Conservation (phyloP, 129 eudicot genomes). For the Helianthus tuberosus region DNA sequence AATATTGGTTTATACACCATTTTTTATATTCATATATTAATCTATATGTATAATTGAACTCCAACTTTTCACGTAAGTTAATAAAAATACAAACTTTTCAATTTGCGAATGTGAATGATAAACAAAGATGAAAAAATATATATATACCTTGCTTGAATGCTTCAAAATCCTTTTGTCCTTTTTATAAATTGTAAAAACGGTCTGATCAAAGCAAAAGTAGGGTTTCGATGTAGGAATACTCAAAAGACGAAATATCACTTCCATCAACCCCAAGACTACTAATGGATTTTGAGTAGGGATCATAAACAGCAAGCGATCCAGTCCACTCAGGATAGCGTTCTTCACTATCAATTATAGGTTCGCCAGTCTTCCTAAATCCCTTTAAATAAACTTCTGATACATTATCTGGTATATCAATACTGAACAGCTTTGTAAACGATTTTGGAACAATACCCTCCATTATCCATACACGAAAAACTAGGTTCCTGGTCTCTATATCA, state of each 20-base stretch:
- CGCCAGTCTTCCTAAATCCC: conserved; percentile 39
- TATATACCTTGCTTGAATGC: too few relatives aligned
- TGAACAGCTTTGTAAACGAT: conserved; percentile 24
- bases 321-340: background rate
- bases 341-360: background rate
- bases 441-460: conserved; percentile 42
- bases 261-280: background rate
- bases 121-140: too few relatives aligned
- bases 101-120: too few relatives aligned
- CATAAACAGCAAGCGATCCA: background rate
- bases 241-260: background rate
- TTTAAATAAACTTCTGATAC: background rate
- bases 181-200: too few relatives aligned
- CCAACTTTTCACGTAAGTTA: too few relatives aligned
- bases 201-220: conserved; percentile 17
- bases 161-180: too few relatives aligned
- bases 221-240: background rate
- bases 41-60: too few relatives aligned
- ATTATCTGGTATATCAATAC: conserved; percentile 3
- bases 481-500: too few relatives aligned
- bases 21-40: too few relatives aligned
- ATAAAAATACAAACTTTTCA: too few relatives aligned
- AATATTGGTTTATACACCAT: too few relatives aligned
- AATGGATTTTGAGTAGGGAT: background rate
- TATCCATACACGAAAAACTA: conserved; percentile 39